Evolutionary conservation across 768 basidiomycete genomes (phyloP).

Genomic region (Mrakia hoshinonis): DNA sequence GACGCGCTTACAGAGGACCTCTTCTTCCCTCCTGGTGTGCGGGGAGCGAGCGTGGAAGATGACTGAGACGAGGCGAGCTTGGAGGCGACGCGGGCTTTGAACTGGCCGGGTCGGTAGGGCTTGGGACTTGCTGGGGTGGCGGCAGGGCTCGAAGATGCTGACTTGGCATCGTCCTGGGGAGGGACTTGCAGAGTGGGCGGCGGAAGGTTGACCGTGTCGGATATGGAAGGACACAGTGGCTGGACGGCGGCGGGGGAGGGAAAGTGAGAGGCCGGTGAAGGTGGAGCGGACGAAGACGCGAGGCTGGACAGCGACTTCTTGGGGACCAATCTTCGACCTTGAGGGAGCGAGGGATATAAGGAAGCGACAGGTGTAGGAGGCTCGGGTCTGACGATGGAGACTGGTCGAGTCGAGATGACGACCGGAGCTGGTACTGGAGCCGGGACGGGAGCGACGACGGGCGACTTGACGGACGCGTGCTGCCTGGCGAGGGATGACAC

Average conservation of each 20-base stretch:
- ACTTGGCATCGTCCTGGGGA: background rate
- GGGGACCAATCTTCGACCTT: background rate
- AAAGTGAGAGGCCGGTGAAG: background rate
- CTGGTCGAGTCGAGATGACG: background rate
- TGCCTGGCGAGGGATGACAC: background rate
- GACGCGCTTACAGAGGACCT: too few species aligned
- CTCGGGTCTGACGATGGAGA: too few species aligned
- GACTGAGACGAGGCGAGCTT: background rate
- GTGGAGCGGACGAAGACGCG: background rate
- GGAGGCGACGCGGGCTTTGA: slow-evolving; percentile 7
- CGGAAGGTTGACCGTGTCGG: background rate
- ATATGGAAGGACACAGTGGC: background rate
- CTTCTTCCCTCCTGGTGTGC: background rate
- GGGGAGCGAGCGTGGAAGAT: background rate
- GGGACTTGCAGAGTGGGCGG: background rate
- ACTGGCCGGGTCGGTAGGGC: background rate
- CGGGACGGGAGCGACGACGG: background rate
- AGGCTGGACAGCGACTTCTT: background rate
- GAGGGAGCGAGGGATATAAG: too few species aligned
- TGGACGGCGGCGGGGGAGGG: slow-evolving; percentile 2
- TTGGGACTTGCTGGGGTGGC: background rate
- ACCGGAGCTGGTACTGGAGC: background rate
- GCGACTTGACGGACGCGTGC: background rate
- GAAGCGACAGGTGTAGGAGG: too few species aligned
- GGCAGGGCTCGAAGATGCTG: background rate